Conservation (phyloP, 139 green algal species). For the Volvox reticuliferus region DNA sequence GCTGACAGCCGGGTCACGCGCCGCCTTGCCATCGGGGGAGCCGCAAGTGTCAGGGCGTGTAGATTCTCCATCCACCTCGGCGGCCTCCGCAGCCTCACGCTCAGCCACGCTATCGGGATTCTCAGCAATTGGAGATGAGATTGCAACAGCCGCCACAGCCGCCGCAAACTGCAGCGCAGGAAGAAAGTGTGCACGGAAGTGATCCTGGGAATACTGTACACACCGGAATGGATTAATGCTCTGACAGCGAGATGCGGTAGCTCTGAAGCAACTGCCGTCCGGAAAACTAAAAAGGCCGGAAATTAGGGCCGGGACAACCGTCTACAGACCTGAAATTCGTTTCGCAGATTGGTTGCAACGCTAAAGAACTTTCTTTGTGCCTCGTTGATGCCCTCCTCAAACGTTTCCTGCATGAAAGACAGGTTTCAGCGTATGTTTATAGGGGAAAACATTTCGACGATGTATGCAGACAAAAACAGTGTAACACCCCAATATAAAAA, state of each 20-base stretch:
- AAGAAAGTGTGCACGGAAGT: no score
- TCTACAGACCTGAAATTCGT: conserved; percentile 21
- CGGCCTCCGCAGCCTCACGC: not conserved
- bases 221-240: not conserved
- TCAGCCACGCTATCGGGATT: not conserved
- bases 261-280: no score
- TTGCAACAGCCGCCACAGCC: not conserved
- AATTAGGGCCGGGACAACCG: not conserved
- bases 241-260: not conserved
- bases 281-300: no score
- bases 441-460: no score
- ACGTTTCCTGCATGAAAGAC: conserved; percentile 50
- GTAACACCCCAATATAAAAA: no score
- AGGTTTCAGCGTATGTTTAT: no score
- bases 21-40: not conserved
- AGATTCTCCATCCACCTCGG: not conserved
- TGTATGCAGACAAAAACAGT: no score
- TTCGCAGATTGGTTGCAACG: conserved; percentile 21
- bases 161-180: not conserved
- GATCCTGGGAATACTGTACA: not conserved
- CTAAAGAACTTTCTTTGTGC: conserved; percentile 51
- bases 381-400: conserved; percentile 60
- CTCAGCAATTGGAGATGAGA: not conserved
- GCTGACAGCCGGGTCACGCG: not conserved
- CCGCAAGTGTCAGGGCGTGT: not conserved